Evolutionary conservation across 2,329 filamentous ascomycete genomes (phyloP), one percentile per base, ranked within the genome.

Genomic region (Claviceps capensis): DNA sequence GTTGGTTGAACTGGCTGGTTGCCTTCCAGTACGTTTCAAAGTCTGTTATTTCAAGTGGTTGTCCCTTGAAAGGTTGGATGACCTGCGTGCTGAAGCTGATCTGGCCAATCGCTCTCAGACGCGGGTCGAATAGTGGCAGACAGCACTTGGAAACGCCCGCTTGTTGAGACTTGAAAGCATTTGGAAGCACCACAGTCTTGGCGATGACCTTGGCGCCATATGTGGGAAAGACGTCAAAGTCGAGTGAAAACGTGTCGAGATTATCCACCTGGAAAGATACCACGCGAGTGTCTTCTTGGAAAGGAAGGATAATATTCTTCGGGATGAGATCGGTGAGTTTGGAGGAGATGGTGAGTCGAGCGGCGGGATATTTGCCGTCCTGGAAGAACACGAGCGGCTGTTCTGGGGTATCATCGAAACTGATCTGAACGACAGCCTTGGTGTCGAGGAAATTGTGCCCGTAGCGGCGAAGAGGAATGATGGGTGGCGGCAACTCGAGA

Each of bases 11-110:
- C 60, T 95, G 89, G 62, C 89, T 95, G 1, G 93, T 98, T 0
- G 91, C 91, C 68, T 97, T 98, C 93, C 93, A 98, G 68, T 98
- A 98, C 0, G 93, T 97, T 56, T 95, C 93, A 61, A 97, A 98
- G 63, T 97, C 90, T 1, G 93, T 95, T 55, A 98, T 96, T 67
- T 98, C 93, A 22, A 98, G 74, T 3, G 93, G 89, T 55, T 89
- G 85, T 7, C 93, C 91, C 56, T 83, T 82, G 70, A 97, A 98
- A 0, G 93, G 93, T 63, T 95, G 96, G 65, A 98, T 94, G 26
- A 97, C 88, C 64, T 97, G 90, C 52, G 88, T 95, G 57, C 87
- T 86, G 72, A 98, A 98, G 57, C 82, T 88, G 58, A 97, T 88
- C 62, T 95, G 87, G 5, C 93, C 93, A 61, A 98, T 96, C 8